phyloP scores from a whole-genome alignment of 352 stramenopile genomes.

The Aphanomyces cochlioides region DNA sequence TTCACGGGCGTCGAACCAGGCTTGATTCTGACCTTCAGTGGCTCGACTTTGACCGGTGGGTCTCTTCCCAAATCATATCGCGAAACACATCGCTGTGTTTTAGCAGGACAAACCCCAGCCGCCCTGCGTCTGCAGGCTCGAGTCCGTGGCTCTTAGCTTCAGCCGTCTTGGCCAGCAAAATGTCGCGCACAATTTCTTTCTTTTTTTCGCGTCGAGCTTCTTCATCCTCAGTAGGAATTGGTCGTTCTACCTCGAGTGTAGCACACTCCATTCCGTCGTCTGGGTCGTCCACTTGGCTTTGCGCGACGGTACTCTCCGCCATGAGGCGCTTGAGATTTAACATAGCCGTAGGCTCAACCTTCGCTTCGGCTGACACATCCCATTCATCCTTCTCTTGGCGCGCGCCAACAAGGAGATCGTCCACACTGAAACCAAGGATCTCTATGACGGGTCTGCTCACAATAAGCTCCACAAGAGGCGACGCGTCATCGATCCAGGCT shows the following conservation, averaged over 20 bases:
- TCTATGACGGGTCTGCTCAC: constrained; percentile 14
- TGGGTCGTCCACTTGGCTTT: not conserved
- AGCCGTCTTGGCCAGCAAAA: not conserved
- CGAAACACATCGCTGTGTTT: constrained; percentile 29
- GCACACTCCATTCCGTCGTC: not conserved
- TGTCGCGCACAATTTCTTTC: too few species aligned
- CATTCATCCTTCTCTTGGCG: constrained; percentile 11
- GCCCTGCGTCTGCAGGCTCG: not conserved
- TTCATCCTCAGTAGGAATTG: too few species aligned
- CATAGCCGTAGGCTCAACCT: too few species aligned
- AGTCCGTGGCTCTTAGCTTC: not conserved
- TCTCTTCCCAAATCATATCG: constrained; percentile 19
- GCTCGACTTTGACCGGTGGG: constrained; percentile 31
- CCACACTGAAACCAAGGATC: not conserved
- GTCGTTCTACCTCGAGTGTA: not conserved
- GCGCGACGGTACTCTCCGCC: too few species aligned
- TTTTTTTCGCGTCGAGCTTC: too few species aligned
- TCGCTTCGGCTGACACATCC: not conserved
- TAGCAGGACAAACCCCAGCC: not conserved
- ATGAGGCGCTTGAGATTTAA: too few species aligned
- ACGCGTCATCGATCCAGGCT: constrained; percentile 25
- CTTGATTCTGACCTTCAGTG: constrained; percentile 33
- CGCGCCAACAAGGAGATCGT: constrained; percentile 12
- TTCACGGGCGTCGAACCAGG: constrained; percentile 30
- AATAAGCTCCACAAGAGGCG: not conserved